Percentiles rank a stretch among this genome's conserved stretches.
These are phyloP conservation scores for Grammothele lineata DNA, from an alignment of 768 basidiomycete species.

Conservation along the genomic window DNA sequence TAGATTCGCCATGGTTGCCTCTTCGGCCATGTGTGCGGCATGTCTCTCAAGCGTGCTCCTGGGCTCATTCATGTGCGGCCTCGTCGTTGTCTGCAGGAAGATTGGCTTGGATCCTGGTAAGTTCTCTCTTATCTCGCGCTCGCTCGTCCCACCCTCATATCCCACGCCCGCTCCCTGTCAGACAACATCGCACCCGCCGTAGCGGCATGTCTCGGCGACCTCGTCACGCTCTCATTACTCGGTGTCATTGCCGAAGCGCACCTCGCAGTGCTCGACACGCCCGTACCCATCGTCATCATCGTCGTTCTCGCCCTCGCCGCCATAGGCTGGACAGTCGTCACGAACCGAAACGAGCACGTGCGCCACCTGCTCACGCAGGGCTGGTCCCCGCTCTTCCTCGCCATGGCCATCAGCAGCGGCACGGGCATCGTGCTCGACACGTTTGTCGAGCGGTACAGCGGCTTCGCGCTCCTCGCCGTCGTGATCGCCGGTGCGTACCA, in stretches of 20 bases:
- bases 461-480: slow-evolving; percentile 82
- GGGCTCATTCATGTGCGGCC: slow-evolving; percentile 88
- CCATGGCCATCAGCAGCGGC: slow-evolving; percentile 82
- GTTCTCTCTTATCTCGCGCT: slow-evolving; percentile 10
- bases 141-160: not conserved
- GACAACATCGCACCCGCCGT: slow-evolving; percentile 96
- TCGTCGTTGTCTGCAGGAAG: slow-evolving; percentile 75
- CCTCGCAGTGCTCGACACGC: slow-evolving; percentile 59
- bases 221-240: slow-evolving; percentile 83
- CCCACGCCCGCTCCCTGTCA: slow-evolving; percentile 23
- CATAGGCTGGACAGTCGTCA: slow-evolving; percentile 46
- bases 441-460: slow-evolving; percentile 83
- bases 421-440: slow-evolving; percentile 90
- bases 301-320: slow-evolving; percentile 46
- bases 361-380: slow-evolving; percentile 74
- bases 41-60: slow-evolving; percentile 73
- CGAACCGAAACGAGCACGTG: slow-evolving; percentile 64
- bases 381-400: slow-evolving; percentile 88
- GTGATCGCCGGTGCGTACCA: slow-evolving; percentile 68
- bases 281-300: slow-evolving; percentile 54
- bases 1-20: slow-evolving; percentile 75
- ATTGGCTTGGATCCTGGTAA: slow-evolving; percentile 81
- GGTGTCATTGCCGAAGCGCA: slow-evolving; percentile 72
- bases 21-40: slow-evolving; percentile 77
- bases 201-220: slow-evolving; percentile 88